Percentiles rank a stretch among this genome's conserved stretches.
These are phyloP conservation scores for Marasmius sp. DNA, from an alignment of 1,284 basidiomycete genomes.

Conservation along the genomic window DNA sequence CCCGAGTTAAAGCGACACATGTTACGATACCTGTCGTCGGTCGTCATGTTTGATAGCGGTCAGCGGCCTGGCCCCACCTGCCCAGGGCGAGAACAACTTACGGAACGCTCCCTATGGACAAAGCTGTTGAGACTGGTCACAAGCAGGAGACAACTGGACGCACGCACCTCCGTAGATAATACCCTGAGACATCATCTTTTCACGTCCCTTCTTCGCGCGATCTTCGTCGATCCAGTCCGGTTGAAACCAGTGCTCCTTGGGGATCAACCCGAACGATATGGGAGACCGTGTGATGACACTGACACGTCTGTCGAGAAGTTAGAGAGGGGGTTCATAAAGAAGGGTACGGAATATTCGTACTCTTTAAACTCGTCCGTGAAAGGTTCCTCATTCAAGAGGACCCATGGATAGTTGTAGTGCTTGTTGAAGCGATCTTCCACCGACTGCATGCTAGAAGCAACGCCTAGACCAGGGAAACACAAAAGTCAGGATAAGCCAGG, in stretches of 20 bases:
- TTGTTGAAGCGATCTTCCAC: slow-evolving; percentile 65
- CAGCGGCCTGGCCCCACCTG: background rate
- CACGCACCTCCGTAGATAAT: slow-evolving; percentile 68
- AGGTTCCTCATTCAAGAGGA: slow-evolving; percentile 70
- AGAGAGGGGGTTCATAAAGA: background rate
- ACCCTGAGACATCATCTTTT: slow-evolving; percentile 58
- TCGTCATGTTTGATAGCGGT: background rate
- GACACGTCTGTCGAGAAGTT: slow-evolving; percentile 45
- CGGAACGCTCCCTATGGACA: slow-evolving; percentile 47
- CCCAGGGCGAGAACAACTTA: slow-evolving; percentile 29
- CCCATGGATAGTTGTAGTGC: slow-evolving; percentile 68
- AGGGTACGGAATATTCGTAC: slow-evolving; percentile 29
- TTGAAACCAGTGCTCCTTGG: slow-evolving; percentile 75
- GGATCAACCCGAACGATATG: slow-evolving; percentile 71
- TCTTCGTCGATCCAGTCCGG: slow-evolving; percentile 81
- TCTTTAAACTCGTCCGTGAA: slow-evolving; percentile 71
- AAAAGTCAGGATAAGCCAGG: slow-evolving; percentile 23
- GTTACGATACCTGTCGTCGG: slow-evolving; percentile 53
- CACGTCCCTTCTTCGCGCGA: slow-evolving; percentile 60
- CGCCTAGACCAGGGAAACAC: slow-evolving; percentile 44
- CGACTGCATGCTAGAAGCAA: slow-evolving; percentile 53
- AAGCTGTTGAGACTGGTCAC: slow-evolving; percentile 5
- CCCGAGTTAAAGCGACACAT: slow-evolving; percentile 89
- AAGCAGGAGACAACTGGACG: background rate
- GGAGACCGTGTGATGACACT: slow-evolving; percentile 51